Evolutionary conservation across 306 rosid species (phyloP).

Genomic region (Medicago truncatula): DNA sequence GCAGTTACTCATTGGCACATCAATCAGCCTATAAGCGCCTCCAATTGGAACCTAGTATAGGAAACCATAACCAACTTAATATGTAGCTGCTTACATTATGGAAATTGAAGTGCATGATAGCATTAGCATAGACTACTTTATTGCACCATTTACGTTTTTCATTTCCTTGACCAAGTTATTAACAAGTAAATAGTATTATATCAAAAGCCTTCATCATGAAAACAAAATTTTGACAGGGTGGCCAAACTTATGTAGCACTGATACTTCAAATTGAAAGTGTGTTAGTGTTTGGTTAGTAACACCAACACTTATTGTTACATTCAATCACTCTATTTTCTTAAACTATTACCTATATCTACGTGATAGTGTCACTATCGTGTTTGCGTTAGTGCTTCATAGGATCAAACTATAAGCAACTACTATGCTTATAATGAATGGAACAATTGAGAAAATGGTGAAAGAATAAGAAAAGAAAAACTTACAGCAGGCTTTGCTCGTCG

Average conservation of each 20-base stretch:
- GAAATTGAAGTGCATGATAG: background rate
- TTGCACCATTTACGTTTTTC: too few species aligned
- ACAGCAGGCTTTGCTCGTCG: slow-evolving; percentile 96
- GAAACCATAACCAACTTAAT: slow-evolving; percentile 31
- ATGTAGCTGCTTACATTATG: background rate
- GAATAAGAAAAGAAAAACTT: slow-evolving; percentile 43
- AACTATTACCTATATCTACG: background rate
- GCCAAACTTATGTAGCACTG: background rate
- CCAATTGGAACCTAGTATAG: slow-evolving; percentile 77
- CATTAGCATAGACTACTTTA: too few species aligned
- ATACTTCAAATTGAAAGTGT: background rate
- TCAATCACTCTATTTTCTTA: background rate
- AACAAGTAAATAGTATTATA: background rate
- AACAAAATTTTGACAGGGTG: background rate
- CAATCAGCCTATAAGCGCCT: slow-evolving; percentile 90
- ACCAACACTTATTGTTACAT: background rate
- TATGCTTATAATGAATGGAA: too few species aligned
- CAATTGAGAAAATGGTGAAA: background rate
- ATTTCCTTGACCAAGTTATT: background rate
- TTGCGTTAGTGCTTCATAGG: background rate
- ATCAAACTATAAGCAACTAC: background rate
- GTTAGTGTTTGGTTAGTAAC: background rate
- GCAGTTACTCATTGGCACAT: slow-evolving; percentile 99
- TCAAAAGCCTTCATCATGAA: background rate
- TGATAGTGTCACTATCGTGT: background rate